Evolutionary conservation across 371 early-diverging fungal species (phyloP), one percentile per base, ranked within the genome.

Genomic region (Rhizopus delemar): DNA sequence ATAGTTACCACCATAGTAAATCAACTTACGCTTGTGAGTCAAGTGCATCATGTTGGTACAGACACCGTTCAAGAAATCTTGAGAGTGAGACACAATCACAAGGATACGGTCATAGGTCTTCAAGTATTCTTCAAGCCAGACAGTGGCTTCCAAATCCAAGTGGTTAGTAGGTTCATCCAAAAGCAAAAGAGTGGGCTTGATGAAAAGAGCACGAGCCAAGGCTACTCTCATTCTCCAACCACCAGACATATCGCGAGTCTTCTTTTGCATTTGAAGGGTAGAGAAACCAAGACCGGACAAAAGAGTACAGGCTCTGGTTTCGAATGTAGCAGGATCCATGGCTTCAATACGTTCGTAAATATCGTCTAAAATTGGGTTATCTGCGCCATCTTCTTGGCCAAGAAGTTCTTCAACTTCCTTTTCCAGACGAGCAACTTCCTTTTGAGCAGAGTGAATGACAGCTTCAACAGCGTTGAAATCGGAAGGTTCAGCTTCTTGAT

Each of bases 211-310:
- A 71, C 93, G 90, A 48, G 99, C 98, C 35, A 99, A 83, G 7
- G 97, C 92, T 39, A 97, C 98, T 69, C 99, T 87, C 98, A 98
- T 98, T 65, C 97, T 89, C 99, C 99, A 99, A 68, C 99, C 99
- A 87, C 99, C 99, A 73, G 97, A 97, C 80, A 99, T 87, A 66
- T 94, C 94, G 82, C 89, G 91, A 61, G 98, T 97, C 59, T 81
- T 84, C 79, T 90, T 89, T 59, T 82, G 75, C 92, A 94, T 93
- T 65, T 89, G 90, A 48, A 83, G 81, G 53, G 90, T 81, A 61
- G 80, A 78, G 82, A 99, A 99, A 52, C 99, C 99, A 29, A 99
- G 85, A 85, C 98, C 98, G 70, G 90, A 69, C 49, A 99, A 85
- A 38, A 98, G 85, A 52, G 87, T 86, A 39, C 90, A 92, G 12